Evolutionary conservation across 2,329 filamentous ascomycete genomes (phyloP).

Genomic region (Corniculantispora saksenae): DNA sequence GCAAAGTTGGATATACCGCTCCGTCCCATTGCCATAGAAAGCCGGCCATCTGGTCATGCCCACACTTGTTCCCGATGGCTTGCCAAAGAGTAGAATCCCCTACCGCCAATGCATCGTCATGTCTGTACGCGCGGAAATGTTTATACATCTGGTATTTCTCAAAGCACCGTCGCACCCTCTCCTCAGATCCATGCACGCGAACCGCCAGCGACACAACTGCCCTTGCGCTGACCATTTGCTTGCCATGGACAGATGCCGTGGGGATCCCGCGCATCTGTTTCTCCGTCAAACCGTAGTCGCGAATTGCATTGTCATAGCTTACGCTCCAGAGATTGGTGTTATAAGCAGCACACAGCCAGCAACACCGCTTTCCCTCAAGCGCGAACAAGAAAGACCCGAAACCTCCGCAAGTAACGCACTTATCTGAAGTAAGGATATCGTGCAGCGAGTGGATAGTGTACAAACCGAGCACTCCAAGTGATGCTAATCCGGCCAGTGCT

Average conservation of each 20-base stretch:
- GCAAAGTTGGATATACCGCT: neutral
- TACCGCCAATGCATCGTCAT: too few species aligned
- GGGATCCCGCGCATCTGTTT: neutral
- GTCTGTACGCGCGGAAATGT: too few species aligned
- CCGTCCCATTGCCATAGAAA: too few species aligned
- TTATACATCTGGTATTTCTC: too few species aligned
- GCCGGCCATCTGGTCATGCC: too few species aligned
- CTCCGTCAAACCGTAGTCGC: neutral
- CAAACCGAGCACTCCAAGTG: neutral
- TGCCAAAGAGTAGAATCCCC: too few species aligned
- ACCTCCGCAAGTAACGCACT: neutral
- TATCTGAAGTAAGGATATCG: neutral
- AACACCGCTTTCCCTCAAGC: neutral
- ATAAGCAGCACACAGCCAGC: neutral
- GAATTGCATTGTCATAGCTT: neutral
- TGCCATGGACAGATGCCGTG: too few species aligned
- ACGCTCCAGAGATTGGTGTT: neutral
- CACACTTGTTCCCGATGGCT: too few species aligned
- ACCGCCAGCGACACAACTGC: too few species aligned
- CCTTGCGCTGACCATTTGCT: too few species aligned
- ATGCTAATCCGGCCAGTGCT: neutral
- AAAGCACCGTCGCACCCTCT: too few species aligned
- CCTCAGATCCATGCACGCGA: too few species aligned
- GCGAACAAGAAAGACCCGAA: neutral
- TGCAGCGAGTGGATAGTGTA: neutral